Evolutionary conservation across 371 early-diverging fungal species (phyloP), one percentile per base, ranked within the genome.

Genomic region (Blyttiomyces sp.): DNA sequence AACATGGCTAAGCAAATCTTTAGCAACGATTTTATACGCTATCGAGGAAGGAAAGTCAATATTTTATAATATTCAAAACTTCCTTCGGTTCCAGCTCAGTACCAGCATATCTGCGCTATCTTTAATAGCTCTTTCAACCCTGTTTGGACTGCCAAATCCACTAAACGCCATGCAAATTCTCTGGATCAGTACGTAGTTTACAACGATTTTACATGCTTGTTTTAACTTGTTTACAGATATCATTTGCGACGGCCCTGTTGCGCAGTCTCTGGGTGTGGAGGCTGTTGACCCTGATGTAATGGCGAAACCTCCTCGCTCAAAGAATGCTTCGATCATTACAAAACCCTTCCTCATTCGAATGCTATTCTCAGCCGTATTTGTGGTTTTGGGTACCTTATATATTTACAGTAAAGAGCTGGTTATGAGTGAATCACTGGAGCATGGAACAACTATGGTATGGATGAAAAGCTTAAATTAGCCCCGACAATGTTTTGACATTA

Each of bases 101-200:
- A 94, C 94, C 1, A 87, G 88, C 70, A 74, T 90, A 7, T 85
- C 92, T 27, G 92, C 94, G 1, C 75, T 96, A 54, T 80, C 89
- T 0, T 67, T 96, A 64, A 91, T 95, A 64, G 92, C 94, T 17
- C 65, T 92, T 24, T 79, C 93, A 17, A 95, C 94, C 1, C 62
- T 93, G 24, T 84, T 93, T 63, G 93, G 93, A 21, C 70, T 91
- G 23, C 79, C 84, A n/a, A 91, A 92, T 57, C 97, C 97, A 28
- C 74, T 96, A 59, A 96, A 96, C 64, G 90, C 97, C 11, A 96
- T 95, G 95, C 96, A 95, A 65, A 94, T 96, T 68, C 77, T 96
- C 48, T 96, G 94, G 95, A 95, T 96, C 58, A 80, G 75, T 75
- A 63, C 21, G 68, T 50, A 50, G 4, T 9, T 9, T 7, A 24